phyloP scores from a whole-genome alignment of 768 basidiomycete genomes.

The Tricholoma saponaceum region DNA sequence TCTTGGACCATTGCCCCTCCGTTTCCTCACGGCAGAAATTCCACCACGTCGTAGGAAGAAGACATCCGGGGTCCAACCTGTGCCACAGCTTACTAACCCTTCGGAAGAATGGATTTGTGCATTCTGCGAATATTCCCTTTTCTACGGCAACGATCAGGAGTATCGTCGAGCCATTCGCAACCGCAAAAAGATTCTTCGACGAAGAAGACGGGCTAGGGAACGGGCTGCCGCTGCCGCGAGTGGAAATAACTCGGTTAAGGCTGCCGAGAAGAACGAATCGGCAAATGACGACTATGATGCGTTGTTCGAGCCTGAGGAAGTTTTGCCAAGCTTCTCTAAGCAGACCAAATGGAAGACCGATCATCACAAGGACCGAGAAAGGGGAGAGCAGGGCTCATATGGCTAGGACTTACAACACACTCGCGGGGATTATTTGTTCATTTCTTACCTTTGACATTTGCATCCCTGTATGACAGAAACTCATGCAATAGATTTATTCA shows the following conservation, averaged over 20 bases:
- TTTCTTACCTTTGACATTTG: not conserved
- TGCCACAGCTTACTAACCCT: conserved; percentile 43
- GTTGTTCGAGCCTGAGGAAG: conserved; percentile 17
- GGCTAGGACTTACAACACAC: not conserved
- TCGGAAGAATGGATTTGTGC: conserved; percentile 92
- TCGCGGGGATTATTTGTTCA: not conserved
- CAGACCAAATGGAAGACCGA: conserved; percentile 18
- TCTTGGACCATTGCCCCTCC: conserved; percentile 57
- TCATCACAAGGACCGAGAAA: conserved; percentile 15
- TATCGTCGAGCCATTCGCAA: conserved; percentile 64
- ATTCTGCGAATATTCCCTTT: conserved; percentile 89
- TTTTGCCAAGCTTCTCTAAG: conserved; percentile 7
- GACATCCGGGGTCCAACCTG: conserved; percentile 9
- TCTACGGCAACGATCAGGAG: conserved; percentile 77
- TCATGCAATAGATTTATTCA: not conserved
- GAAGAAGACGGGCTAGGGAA: conserved; percentile 70
- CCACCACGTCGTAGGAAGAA: conserved; percentile 37
- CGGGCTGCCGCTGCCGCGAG: conserved; percentile 49
- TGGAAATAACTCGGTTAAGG: conserved; percentile 27
- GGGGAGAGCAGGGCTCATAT: conserved; percentile 1
- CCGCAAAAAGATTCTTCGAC: conserved; percentile 73
- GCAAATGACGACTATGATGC: conserved; percentile 25
- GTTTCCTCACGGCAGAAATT: conserved; percentile 67
- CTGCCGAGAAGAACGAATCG: conserved; percentile 12
- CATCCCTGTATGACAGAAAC: not conserved